Percentiles rank a stretch among this genome's conserved stretches.
Evolutionary conservation across 345 rosid species (phyloP).

Genomic region (Brassica juncea): DNA sequence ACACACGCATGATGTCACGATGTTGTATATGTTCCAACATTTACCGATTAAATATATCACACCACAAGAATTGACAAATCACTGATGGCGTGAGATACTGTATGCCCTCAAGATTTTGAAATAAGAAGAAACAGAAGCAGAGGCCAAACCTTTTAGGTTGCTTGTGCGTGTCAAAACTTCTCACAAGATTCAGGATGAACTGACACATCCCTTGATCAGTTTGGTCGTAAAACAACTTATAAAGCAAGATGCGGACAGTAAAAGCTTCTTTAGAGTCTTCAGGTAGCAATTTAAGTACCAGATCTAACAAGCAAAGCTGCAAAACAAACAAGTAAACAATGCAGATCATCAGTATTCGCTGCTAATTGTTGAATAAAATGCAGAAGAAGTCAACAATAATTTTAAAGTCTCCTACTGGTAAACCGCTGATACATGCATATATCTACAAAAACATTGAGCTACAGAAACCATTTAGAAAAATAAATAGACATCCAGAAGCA

Average conservation of each 20-base stretch:
- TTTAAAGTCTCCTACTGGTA: neutral
- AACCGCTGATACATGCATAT: neutral
- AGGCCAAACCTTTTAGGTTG: conserved; percentile 77
- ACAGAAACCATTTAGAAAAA: conserved; percentile 13
- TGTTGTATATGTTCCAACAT: neutral
- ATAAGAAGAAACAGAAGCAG: conserved; percentile 12
- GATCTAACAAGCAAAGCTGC: conserved; percentile 75
- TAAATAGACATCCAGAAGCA: conserved; percentile 1
- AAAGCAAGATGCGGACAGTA: conserved; percentile 88
- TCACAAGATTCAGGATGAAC: conserved; percentile 77
- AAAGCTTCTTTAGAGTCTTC: conserved; percentile 85
- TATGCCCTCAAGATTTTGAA: conserved; percentile 13
- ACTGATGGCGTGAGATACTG: conserved; percentile 13
- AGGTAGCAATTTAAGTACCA: conserved; percentile 69
- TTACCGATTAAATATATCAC: conserved; percentile 4
- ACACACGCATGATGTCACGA: neutral
- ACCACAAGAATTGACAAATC: conserved; percentile 12
- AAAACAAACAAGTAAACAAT: conserved; percentile 27
- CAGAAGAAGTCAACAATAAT: neutral
- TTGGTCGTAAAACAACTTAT: conserved; percentile 93
- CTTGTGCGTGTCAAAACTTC: conserved; percentile 72
- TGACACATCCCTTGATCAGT: conserved; percentile 95
- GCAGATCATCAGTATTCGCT: conserved; percentile 19
- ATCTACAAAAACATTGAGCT: conserved; percentile 3
- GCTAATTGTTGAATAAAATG: conserved; percentile 5